Base-by-base conservation (phyloP, 2,329 filamentous ascomycete species). In the Colletotrichum sp. region DNA sequence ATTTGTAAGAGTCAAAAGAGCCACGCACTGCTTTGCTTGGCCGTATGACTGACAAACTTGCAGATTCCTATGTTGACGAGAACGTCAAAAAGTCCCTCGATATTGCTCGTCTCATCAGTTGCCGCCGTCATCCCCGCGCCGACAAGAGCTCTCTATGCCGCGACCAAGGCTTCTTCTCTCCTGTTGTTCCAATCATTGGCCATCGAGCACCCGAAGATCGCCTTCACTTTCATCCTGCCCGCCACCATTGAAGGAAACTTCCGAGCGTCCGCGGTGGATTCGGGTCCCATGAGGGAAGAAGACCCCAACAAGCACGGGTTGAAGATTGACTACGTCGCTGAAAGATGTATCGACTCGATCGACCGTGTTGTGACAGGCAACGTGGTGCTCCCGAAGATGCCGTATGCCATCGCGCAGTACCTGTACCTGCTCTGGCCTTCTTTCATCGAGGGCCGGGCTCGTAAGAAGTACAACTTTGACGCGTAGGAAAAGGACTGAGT, bases 221-320 rank as follows among this genome's bases (percentile, higher is more conserved):
- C 65, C 8, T 72, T 72, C 65, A 43, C 70, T 34, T 69, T 69
- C 64, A 18, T 72, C 8, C 65, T 72, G 9, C 70, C 70, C 11
- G 70, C 70, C 3, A 72, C 70, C 24, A 72, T 72, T n/a, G 70
- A 72, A 58, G 70, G 70, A 5, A 69, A 72, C 18, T 72, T 72
- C 57, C 65, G 70, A 4, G 70, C 70, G n/a, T 72, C 70, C 2
- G 70, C 70, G 2, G 70, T 72, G 12, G 70, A 72, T 27, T 57
- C 65, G 2, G 70, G 70, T 15, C 65, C 65, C 13, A 58, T 72
- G 15, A 63, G 70, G 29, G 70, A 72, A 21, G 70, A 36, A 24
- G 70, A 72, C 33, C 70, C 70, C 4, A 72, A 72, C 8, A 69
- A 63, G 57, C 65, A 72, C 27, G 70, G 70, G 4, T 33, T 72